phyloP scores from a whole-genome alignment of 139 green algal genomes.

The Chlamydomonas eustigma region DNA sequence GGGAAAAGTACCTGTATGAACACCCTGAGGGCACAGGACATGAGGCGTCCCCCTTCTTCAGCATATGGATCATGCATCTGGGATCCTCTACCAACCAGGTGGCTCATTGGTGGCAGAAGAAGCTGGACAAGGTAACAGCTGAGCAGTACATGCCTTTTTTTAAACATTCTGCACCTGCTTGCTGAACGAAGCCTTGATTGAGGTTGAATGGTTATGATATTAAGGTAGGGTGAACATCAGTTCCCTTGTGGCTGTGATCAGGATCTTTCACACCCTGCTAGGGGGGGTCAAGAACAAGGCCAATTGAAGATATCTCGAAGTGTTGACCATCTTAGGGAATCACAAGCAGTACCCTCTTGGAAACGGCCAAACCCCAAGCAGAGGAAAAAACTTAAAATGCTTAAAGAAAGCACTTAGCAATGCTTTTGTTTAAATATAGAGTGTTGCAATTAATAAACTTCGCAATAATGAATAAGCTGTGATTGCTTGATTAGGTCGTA shows the following conservation, averaged over 20 bases:
- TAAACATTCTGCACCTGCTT: background rate
- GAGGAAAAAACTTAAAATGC: conserved; percentile 19
- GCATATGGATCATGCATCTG: conserved; percentile 25
- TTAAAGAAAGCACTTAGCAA: too few species aligned
- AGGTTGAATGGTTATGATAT: background rate
- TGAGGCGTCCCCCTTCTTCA: conserved; percentile 20
- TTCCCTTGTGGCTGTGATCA: background rate
- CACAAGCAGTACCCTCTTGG: conserved; percentile 1
- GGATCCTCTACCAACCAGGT: background rate
- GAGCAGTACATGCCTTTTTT: background rate
- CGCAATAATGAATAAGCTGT: too few species aligned
- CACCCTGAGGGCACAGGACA: conserved; percentile 23
- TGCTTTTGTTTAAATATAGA: too few species aligned
- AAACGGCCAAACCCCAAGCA: conserved; percentile 20
- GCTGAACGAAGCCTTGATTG: background rate
- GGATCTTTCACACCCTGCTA: background rate
- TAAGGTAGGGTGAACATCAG: background rate
- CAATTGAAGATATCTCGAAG: background rate
- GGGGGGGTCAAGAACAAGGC: background rate
- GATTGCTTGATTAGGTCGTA: too few species aligned
- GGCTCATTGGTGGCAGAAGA: background rate
- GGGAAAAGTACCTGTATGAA: conserved; percentile 22
- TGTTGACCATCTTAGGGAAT: background rate
- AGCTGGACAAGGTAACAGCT: background rate
- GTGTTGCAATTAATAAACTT: too few species aligned